Base-by-base conservation (phyloP, 2,329 filamentous ascomycete genomes). In the Ophiocordyceps camponoti-floridani region DNA sequence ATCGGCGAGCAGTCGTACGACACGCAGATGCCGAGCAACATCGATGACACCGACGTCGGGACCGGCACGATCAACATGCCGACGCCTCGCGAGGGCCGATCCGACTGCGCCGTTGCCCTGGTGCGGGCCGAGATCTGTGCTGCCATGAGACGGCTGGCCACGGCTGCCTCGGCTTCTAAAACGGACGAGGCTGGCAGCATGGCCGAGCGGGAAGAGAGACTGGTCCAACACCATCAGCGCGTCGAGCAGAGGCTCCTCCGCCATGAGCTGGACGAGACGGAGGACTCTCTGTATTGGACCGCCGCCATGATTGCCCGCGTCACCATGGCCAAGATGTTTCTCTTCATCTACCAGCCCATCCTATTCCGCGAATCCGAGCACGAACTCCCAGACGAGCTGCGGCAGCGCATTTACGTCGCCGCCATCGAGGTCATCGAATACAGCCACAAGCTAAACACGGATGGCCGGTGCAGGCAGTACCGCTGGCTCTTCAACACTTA, bases 281-380 rank as follows among this genome's bases (percentile, higher is more conserved):
- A 73, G 49, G 58, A 73, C 41, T 67, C 72, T 0, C 62, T 84
- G 1, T 77, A 77, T 49, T 84, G 80, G 78, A 73, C 82, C 26
- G 73, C 73, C 8, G 77, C 75, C 4, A 82, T 81, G 27, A 68
- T 84, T 23, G 72, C 76, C 3, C 74, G 82, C 10, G 67, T 89
- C 30, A 77, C 88, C 49, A 74, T 87, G 62, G 78, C 79, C 42
- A 89, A 87, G 60, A 77, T 87, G 66, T 84, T 79, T 64, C 68
- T 91, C 33, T 72, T 87, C 47, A 72, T 85, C 2, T 83, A 89
- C 53, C 79, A 89, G 52, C 82, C 83, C 0, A 70, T 81, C 53
- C 75, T 82, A 30, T 73, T 77, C 44, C 69, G 70, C 31, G 72
- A 76, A 26, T 67, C 70, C 10, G 69, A 68, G n/a, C 60, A 66